Evolutionary conservation across 2,329 filamentous ascomycete genomes (phyloP).

Genomic region (Sporothrix pseudoabietina): DNA sequence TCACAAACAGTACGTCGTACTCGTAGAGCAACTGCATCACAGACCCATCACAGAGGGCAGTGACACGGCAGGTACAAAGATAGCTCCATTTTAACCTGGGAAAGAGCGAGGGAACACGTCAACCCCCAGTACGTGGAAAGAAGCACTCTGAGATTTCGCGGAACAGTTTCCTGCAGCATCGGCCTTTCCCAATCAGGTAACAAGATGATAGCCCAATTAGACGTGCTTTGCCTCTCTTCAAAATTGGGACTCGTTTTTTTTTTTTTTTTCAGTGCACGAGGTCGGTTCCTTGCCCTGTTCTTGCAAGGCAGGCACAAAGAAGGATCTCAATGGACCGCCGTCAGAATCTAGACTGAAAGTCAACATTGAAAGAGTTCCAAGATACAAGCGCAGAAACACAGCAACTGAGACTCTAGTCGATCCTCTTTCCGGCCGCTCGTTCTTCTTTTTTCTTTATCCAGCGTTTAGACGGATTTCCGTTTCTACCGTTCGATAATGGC

Average conservation of each 20-base stretch:
- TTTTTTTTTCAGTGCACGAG: background rate
- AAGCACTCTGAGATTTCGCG: conserved; percentile 10
- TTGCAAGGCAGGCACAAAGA: background rate
- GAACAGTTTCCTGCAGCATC: conserved; percentile 13
- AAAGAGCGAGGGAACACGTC: background rate
- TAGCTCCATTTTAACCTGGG: conserved; percentile 3
- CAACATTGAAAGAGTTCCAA: no score
- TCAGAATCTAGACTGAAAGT: background rate
- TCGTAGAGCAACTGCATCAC: no score
- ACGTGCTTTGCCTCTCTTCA: background rate
- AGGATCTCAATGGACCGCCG: background rate
- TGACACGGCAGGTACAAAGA: background rate
- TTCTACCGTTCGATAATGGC: background rate
- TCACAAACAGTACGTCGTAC: background rate
- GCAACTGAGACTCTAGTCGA: background rate
- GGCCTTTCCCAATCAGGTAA: conserved; percentile 20
- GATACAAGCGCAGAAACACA: background rate
- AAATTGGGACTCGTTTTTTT: background rate
- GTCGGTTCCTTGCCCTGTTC: background rate
- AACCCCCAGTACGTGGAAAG: conserved; percentile 13
- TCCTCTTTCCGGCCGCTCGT: background rate
- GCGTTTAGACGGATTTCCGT: background rate
- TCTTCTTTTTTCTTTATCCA: background rate
- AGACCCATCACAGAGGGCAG: background rate
- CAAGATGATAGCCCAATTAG: conserved; percentile 19